Evolutionary conservation across 306 rosid species (phyloP), one percentile per base, ranked within the genome.

Genomic region (Abrus precatorius): DNA sequence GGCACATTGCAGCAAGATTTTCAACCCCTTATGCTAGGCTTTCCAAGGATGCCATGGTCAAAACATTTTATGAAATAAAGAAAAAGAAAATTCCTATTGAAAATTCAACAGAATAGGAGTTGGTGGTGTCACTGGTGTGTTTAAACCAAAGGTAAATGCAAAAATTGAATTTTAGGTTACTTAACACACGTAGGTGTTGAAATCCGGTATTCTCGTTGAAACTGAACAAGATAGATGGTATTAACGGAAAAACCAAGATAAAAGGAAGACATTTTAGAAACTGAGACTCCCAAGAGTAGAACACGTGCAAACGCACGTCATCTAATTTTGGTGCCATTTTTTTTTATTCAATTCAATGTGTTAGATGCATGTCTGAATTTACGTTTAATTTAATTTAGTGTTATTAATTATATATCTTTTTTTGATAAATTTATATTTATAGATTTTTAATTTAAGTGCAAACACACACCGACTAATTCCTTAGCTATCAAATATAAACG

Each of bases 161-260:
- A 7, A 20, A 41, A 54, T 56, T 41, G 30, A 68, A 75, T 82
- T 57, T 57, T 75, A 82, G 77, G 81, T 59, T 34, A 57, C 73
- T 57, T 59, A 55, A 82, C 40, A 54, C 33, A 27, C 20, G 77
- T 29, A 59, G 78, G 82, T 60, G 2, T 76, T 79, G 78, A 76
- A 69, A 82, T 67, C 29, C n/a, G 40, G 65, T 49, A 57, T 38
- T 45, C 6, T 74, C 13, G 77, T 75, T 68, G 85, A 82, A 82
- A 36, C 6, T 8, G 11, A 50, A 48, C 45, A 20, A 72, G 30
- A 72, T 40, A 54, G 4, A 36, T 36, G 40, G 0, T 20, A 20
- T 20, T 20, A 20, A 20, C 20, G 20, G 20, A 20, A 20, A 20
- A 20, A 20, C 20, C 53, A 32, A 71, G 29, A 72, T 29, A 44